Conservation (phyloP, 148 eudicot species). For the Amaranthus hypochondriacus region DNA sequence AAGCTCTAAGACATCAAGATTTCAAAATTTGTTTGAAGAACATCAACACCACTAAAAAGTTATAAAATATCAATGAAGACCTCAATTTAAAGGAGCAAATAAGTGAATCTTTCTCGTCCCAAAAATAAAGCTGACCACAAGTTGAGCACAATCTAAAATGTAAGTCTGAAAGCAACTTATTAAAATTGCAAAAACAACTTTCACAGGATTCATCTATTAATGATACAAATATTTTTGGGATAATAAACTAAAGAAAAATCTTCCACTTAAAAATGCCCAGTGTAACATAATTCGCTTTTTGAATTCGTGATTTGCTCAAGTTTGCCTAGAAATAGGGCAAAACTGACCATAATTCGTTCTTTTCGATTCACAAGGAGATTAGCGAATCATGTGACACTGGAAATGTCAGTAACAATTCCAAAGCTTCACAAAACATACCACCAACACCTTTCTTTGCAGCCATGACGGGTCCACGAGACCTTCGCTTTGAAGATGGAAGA, state of each 20-base stretch:
- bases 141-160: neutral
- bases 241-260: neutral
- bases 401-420: constrained; percentile 1
- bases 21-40: neutral
- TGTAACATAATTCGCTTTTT: no score
- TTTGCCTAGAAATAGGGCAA: no score
- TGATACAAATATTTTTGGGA: neutral
- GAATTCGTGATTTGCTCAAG: no score
- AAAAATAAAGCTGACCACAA: neutral
- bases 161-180: neutral
- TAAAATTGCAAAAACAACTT: neutral
- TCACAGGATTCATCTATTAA: neutral
- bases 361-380: no score
- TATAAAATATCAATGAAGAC: neutral
- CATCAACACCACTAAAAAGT: neutral
- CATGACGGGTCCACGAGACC: constrained; percentile 97
- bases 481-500: constrained; percentile 60
- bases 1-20: neutral
- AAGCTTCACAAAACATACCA: constrained; percentile 34
- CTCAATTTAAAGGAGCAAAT: neutral
- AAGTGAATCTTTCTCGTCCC: neutral
- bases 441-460: constrained; percentile 76
- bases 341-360: no score
- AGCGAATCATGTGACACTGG: no score
- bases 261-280: neutral